Evolutionary conservation across 495 filamentous ascomycete genomes (phyloP).

Genomic region (Chaetomium cochliodes): DNA sequence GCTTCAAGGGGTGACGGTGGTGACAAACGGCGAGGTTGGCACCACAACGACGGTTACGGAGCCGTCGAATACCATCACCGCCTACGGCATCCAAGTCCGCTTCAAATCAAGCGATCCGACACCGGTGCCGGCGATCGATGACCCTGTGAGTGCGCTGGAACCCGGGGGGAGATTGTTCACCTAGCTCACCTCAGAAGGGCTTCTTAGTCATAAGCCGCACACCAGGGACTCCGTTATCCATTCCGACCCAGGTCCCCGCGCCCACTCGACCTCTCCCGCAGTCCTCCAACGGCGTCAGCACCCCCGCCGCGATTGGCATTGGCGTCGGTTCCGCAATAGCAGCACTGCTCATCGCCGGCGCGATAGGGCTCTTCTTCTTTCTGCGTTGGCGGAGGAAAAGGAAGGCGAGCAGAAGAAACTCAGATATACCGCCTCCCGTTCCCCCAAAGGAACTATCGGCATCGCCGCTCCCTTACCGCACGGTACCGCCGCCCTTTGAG

Average conservation of each 20-base stretch:
- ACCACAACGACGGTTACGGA: constrained; percentile 20
- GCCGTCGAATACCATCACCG: constrained; percentile 26
- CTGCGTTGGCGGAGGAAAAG: constrained; percentile 25
- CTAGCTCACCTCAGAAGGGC: constrained; percentile 10
- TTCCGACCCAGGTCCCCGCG: constrained; percentile 9
- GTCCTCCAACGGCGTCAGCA: constrained; percentile 25
- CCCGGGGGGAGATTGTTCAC: neutral
- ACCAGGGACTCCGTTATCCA: neutral
- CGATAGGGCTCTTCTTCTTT: constrained; percentile 28
- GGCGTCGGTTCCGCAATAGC: constrained; percentile 32
- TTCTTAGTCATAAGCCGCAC: constrained; percentile 7
- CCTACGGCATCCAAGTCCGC: constrained; percentile 33
- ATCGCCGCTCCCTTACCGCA: constrained; percentile 10
- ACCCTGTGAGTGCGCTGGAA: constrained; percentile 12
- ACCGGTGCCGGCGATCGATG: neutral
- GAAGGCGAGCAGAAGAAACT: neutral
- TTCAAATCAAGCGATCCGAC: constrained; percentile 24
- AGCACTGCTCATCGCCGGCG: constrained; percentile 20
- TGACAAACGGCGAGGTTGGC: constrained; percentile 22
- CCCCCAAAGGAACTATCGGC: constrained; percentile 29
- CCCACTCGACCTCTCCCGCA: constrained; percentile 1
- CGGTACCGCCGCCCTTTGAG: constrained; percentile 25
- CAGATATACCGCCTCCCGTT: constrained; percentile 22
- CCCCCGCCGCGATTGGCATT: constrained; percentile 32
- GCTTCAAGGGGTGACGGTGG: constrained; percentile 22